These are phyloP conservation scores for Taiozyma onychis DNA, from an alignment of 1,139 yeast genomes.

Conservation along the genomic window DNA sequence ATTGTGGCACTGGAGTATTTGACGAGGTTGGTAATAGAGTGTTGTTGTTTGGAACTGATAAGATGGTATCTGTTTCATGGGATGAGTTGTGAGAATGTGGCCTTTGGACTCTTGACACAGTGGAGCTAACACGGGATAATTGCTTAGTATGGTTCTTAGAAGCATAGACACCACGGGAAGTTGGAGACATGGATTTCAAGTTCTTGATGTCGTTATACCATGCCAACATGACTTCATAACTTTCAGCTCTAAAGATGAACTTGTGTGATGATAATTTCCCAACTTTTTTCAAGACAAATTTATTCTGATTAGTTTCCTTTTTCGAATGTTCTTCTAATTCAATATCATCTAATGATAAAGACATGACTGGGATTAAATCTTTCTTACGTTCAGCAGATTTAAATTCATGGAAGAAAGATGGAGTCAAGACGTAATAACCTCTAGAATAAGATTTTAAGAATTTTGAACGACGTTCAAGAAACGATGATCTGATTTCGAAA, in stretches of 20 bases:
- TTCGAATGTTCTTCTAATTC: conserved; percentile 77
- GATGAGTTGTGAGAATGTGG: conserved; percentile 12
- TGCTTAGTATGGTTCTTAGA: conserved; percentile 24
- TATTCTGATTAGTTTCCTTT: conserved; percentile 60
- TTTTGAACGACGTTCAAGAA: conserved; percentile 84
- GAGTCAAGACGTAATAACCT: conserved; percentile 89
- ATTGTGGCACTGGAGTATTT: conserved; percentile 16
- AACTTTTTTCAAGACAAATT: conserved; percentile 73
- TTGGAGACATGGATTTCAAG: conserved; percentile 55
- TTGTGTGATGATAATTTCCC: conserved; percentile 76
- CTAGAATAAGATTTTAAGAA: conserved; percentile 82
- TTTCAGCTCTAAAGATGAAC: conserved; percentile 87
- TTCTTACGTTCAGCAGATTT: conserved; percentile 76
- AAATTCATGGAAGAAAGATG: conserved; percentile 85
- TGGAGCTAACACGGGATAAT: conserved; percentile 20
- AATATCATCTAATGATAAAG: conserved; percentile 76
- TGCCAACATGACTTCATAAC: conserved; percentile 67
- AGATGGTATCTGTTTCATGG: conserved; percentile 24
- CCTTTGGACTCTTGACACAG: conserved; percentile 16
- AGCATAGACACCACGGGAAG: conserved; percentile 39
- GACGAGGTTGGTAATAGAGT: conserved; percentile 17
- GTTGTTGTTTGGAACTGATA: conserved; percentile 22
- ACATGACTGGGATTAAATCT: conserved; percentile 85
- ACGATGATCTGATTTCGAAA: conserved; percentile 69
- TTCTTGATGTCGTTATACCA: conserved; percentile 80